A percentile compares a stretch with the other conserved stretches of the same genome.
Evolutionary conservation across 2,329 filamentous ascomycete genomes (phyloP).

Genomic region (Cordyceps farinosa): DNA sequence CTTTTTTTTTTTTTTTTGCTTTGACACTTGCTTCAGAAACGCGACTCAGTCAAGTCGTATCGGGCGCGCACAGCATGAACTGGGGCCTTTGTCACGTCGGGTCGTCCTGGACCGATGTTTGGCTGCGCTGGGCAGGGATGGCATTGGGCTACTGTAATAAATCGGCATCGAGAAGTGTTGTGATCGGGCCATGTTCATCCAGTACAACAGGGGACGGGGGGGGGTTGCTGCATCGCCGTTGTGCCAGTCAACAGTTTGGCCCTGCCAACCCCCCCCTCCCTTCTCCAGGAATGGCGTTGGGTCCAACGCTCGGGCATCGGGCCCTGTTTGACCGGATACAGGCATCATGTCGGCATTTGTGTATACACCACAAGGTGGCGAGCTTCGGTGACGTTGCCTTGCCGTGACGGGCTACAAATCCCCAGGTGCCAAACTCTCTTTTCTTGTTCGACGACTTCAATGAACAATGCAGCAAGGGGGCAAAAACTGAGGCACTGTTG

Average conservation of each 20-base stretch:
- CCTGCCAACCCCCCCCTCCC: too few species aligned
- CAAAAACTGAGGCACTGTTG: background rate
- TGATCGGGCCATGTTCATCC: background rate
- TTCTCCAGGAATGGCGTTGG: too few species aligned
- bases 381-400: too few species aligned
- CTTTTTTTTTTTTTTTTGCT: background rate
- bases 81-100: background rate
- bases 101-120: background rate
- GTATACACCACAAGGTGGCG: background rate
- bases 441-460: background rate
- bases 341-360: background rate
- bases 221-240: background rate
- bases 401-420: too few species aligned
- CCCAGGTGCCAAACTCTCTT: too few species aligned
- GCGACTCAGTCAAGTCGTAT: background rate
- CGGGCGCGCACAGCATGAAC: too few species aligned
- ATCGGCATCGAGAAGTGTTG: background rate
- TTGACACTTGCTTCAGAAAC: constrained; percentile 16
- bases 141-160: background rate
- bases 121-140: background rate
- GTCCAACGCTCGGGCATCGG: background rate
- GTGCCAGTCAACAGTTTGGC: background rate
- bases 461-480: background rate
- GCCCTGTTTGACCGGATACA: background rate
- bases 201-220: background rate